A percentile compares a stretch with the other conserved stretches of the same genome.
These are phyloP conservation scores for Mesembryanthemum crystallinum DNA, from an alignment of 148 eudicot genomes.

Conservation along the genomic window DNA sequence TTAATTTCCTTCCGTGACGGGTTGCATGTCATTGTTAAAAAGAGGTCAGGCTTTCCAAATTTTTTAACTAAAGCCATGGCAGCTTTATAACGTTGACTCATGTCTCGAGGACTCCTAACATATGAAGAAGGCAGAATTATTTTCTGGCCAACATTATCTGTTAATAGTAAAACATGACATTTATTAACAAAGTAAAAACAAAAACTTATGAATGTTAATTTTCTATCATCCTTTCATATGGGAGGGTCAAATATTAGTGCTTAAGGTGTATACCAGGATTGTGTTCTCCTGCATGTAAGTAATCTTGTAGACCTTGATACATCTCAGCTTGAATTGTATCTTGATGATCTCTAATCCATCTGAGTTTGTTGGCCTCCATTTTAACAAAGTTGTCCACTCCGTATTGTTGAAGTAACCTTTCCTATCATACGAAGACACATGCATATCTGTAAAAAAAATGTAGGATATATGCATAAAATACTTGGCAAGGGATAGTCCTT, in stretches of 20 bases:
- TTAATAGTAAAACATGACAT: neutral
- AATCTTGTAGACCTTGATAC: conserved; percentile 2
- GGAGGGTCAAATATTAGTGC: neutral
- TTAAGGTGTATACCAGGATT: neutral
- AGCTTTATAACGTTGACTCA: neutral
- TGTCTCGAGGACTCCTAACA: neutral
- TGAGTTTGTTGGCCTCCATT: conserved; percentile 1
- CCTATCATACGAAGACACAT: neutral
- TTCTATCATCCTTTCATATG: neutral
- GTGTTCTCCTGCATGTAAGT: neutral
- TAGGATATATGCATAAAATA: neutral
- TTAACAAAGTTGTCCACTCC: neutral
- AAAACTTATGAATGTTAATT: no score
- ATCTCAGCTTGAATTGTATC: neutral
- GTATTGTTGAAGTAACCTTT: neutral
- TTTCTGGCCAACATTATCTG: neutral
- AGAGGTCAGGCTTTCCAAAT: neutral
- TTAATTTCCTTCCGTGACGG: conserved; percentile 5
- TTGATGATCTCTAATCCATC: neutral
- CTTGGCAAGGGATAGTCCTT: neutral
- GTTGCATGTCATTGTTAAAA: conserved; percentile 13
- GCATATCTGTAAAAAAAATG: neutral
- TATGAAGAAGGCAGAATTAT: neutral
- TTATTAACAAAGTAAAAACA: neutral
- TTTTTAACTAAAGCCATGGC: neutral